Percentiles rank a stretch among this genome's conserved stretches.
phyloP scores from a whole-genome alignment of 2,329 filamentous ascomycete species.

The Ophiostoma sp. region DNA sequence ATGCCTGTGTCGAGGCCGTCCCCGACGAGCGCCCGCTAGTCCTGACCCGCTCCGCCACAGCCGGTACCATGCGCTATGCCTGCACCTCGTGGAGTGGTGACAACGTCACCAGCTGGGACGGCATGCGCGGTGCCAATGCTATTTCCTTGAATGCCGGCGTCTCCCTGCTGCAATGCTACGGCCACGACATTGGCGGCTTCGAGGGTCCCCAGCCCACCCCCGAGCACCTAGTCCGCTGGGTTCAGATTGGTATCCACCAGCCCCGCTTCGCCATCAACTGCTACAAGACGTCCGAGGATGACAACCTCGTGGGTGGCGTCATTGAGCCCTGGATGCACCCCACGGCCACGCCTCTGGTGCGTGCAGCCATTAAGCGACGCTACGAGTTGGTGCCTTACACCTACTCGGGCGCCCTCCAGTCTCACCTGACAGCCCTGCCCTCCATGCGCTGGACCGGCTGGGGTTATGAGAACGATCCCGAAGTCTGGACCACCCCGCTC shows the following conservation, averaged over 20 bases:
- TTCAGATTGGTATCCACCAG: conserved; percentile 69
- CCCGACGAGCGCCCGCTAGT: conserved; percentile 66
- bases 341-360: conserved; percentile 61
- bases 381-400: conserved; percentile 73
- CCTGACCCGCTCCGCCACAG: conserved; percentile 68
- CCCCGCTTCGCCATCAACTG: conserved; percentile 75
- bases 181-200: conserved; percentile 75
- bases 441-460: conserved; percentile 73
- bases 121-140: conserved; percentile 71
- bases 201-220: conserved; percentile 71
- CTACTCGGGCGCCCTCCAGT: conserved; percentile 64
- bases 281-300: conserved; percentile 68
- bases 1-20: conserved; percentile 60
- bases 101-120: conserved; percentile 71
- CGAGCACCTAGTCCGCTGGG: conserved; percentile 70
- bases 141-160: conserved; percentile 68
- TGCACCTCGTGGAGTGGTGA: conserved; percentile 75
- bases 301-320: conserved; percentile 68
- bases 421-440: conserved; percentile 61
- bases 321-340: conserved; percentile 81
- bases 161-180: conserved; percentile 67
- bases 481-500: conserved; percentile 63
- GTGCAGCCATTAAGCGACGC: conserved; percentile 66
- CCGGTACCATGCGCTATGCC: conserved; percentile 68
- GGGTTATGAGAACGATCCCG: conserved; percentile 67